Percentiles rank a stretch among this genome's conserved stretches.
Conservation (phyloP, 805 yeast genomes). For the Komagataella mondaviorum region DNA sequence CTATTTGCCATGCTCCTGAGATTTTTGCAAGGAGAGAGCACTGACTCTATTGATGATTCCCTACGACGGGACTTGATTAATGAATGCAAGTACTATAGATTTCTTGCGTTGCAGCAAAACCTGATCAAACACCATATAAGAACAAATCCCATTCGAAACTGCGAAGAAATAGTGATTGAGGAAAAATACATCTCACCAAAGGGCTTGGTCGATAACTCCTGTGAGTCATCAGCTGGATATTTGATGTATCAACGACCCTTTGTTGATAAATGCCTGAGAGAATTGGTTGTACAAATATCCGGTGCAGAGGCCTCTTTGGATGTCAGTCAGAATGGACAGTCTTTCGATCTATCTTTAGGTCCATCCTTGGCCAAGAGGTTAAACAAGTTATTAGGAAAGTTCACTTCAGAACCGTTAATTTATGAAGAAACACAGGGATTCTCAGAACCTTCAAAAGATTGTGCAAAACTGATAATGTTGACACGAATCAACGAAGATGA, state of each 20-base stretch:
- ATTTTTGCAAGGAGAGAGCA: constrained; percentile 38
- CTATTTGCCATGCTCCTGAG: constrained; percentile 43
- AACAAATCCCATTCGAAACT: constrained; percentile 34
- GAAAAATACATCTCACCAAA: constrained; percentile 29
- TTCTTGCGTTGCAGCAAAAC: constrained; percentile 61
- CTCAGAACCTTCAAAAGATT: background rate
- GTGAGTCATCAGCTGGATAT: background rate
- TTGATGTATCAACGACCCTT: background rate
- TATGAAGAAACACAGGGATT: background rate
- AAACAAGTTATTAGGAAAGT: background rate
- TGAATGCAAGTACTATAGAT: constrained; percentile 71
- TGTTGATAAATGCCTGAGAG: background rate
- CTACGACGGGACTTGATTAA: constrained; percentile 44
- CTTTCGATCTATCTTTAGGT: background rate
- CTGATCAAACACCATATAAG: constrained; percentile 37
- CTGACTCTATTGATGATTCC: constrained; percentile 31
- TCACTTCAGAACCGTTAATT: background rate
- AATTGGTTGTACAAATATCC: background rate
- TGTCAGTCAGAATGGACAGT: background rate
- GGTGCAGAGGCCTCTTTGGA: background rate
- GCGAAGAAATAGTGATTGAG: constrained; percentile 44
- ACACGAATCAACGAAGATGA: background rate
- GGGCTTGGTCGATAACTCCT: constrained; percentile 12
- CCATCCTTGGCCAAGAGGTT: background rate
- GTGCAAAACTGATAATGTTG: background rate